A percentile compares a stretch with the other conserved stretches of the same genome.
These are phyloP conservation scores for Hymenotorrendiella dingleyae DNA, from an alignment of 2,329 filamentous ascomycete species.

Conservation along the genomic window DNA sequence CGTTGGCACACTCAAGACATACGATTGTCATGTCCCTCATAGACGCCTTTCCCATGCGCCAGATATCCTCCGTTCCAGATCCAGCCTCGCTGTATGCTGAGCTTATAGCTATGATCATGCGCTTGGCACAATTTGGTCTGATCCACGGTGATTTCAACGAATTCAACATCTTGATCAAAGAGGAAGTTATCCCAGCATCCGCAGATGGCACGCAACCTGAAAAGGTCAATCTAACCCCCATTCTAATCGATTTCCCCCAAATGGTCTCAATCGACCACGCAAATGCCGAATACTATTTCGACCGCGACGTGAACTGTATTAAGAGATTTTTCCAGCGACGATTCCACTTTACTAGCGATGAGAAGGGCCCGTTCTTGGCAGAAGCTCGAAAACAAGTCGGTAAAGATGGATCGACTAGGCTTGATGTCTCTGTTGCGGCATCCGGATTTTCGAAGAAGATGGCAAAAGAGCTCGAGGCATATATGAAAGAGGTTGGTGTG, in stretches of 20 bases:
- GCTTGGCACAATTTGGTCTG: conserved; percentile 76
- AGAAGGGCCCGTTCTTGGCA: conserved; percentile 77
- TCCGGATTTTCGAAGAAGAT: conserved; percentile 97
- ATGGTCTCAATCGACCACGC: conserved; percentile 93
- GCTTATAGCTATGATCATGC: conserved; percentile 78
- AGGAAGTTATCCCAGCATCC: conserved; percentile 42
- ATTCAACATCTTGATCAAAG: conserved; percentile 94
- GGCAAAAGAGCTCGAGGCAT: conserved; percentile 86
- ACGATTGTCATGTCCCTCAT: conserved; percentile 95
- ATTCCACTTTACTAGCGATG: conserved; percentile 80
- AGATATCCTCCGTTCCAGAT: conserved; percentile 78
- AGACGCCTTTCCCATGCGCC: conserved; percentile 85
- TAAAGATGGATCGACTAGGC: conserved; percentile 57
- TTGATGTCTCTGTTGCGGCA: conserved; percentile 86
- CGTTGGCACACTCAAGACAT: conserved; percentile 83
- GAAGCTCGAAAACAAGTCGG: conserved; percentile 72
- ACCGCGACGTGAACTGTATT: conserved; percentile 90
- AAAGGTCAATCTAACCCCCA: conserved; percentile 58
- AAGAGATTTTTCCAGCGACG: conserved; percentile 88
- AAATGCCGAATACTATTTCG: conserved; percentile 96
- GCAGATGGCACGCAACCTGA: conserved; percentile 38
- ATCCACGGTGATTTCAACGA: conserved; percentile 99
- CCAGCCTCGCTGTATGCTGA: conserved; percentile 87
- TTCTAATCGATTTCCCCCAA: conserved; percentile 96
- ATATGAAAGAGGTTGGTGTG: conserved; percentile 69